Conservation (phyloP, 192 early-diverging fungal genomes). For the Spinellus fusiger region DNA sequence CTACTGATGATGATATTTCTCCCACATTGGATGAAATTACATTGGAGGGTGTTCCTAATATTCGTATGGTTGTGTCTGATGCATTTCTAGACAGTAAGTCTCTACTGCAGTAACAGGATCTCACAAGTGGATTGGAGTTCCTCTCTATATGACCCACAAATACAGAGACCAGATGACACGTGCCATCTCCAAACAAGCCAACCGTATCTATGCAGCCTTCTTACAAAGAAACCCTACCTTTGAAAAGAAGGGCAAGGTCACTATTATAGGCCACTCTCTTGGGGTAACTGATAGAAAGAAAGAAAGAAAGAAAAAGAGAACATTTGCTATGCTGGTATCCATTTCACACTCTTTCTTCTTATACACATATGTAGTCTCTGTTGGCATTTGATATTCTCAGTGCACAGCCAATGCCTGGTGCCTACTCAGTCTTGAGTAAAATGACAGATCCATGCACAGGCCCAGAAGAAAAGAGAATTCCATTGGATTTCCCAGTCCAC, state of each 20-base stretch:
- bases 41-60: slow-evolving; percentile 76
- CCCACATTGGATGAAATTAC: slow-evolving; percentile 72
- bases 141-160: slow-evolving; percentile 79
- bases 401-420: slow-evolving; percentile 50
- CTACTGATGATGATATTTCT: slow-evolving; percentile 46
- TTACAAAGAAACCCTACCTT: slow-evolving; percentile 70
- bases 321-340: too few relatives aligned
- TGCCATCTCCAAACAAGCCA: slow-evolving; percentile 68
- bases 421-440: background rate
- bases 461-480: slow-evolving; percentile 6
- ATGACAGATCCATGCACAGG: slow-evolving; percentile 14
- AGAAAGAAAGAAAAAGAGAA: background rate
- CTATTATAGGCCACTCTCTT: slow-evolving; percentile 73
- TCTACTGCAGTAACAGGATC: background rate
- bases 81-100: slow-evolving; percentile 74
- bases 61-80: slow-evolving; percentile 76
- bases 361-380: slow-evolving; percentile 35
- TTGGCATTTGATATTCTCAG: slow-evolving; percentile 75
- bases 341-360: background rate
- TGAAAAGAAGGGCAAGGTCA: slow-evolving; percentile 55
- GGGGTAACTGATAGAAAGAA: slow-evolving; percentile 35
- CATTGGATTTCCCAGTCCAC: slow-evolving; percentile 44
- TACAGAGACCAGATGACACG: slow-evolving; percentile 78
- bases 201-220: slow-evolving; percentile 68
- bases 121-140: slow-evolving; percentile 33